Evolutionary conservation across 805 yeast genomes (phyloP).

Genomic region (Ogataea polymorpha): DNA sequence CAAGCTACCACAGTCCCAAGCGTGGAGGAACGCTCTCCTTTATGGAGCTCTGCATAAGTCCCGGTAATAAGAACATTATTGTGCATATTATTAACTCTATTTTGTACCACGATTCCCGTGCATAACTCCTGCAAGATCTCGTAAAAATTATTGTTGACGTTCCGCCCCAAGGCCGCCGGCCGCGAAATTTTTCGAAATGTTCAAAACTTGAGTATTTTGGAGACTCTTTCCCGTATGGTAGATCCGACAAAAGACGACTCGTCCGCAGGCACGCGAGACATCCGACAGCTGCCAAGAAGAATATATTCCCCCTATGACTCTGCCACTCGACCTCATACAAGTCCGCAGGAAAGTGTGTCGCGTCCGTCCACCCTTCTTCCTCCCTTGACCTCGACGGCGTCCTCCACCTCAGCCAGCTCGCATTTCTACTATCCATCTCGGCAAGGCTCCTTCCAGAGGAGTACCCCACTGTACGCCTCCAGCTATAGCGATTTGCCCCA

Average conservation of each 20-base stretch:
- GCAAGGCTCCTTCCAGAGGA: not conserved
- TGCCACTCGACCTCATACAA: not conserved
- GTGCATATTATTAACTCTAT: not conserved
- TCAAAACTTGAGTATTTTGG: not conserved
- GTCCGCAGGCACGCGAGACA: not conserved
- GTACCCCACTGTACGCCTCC: not conserved
- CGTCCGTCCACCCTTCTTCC: constrained; percentile 6
- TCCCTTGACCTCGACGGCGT: constrained; percentile 3
- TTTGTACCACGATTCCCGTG: not conserved
- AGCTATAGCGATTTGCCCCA: not conserved
- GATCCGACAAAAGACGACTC: not conserved
- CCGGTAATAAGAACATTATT: not conserved
- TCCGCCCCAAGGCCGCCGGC: not conserved
- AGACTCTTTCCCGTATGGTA: not conserved
- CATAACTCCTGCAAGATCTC: not conserved
- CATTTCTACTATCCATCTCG: constrained; percentile 3
- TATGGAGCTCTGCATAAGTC: not conserved
- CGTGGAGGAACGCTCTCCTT: not conserved
- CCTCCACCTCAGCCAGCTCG: constrained; percentile 1
- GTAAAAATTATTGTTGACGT: not conserved
- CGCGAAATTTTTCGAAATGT: not conserved
- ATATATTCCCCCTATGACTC: not conserved
- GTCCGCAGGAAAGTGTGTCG: not conserved
- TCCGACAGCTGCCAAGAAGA: not conserved
- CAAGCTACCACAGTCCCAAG: not conserved